Evolutionary conservation across 371 early-diverging fungal genomes (phyloP).

Genomic region (Mortierella sp.): DNA sequence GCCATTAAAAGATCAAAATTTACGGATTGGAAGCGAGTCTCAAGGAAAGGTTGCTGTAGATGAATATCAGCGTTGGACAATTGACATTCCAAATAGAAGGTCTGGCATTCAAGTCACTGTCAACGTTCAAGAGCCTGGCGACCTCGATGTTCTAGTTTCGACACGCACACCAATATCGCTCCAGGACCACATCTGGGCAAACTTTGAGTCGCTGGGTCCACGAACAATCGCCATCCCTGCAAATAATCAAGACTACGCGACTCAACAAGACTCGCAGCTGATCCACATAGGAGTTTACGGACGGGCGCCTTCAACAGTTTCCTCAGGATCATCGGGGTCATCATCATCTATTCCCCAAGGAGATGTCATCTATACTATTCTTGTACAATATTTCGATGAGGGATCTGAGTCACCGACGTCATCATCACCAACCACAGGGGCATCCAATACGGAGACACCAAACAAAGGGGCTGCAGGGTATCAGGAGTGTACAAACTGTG

Average conservation of each 20-base stretch:
- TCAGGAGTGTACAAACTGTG: constrained; percentile 79
- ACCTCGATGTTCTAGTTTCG: constrained; percentile 41
- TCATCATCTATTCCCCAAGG: not conserved
- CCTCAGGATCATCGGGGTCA: constrained; percentile 12
- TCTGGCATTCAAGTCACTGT: constrained; percentile 30
- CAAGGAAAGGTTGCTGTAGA: constrained; percentile 23
- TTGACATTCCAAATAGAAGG: constrained; percentile 29
- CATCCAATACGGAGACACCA: constrained; percentile 15
- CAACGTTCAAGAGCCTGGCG: constrained; percentile 34
- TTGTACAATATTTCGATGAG: constrained; percentile 28
- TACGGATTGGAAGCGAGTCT: constrained; percentile 32
- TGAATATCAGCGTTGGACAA: constrained; percentile 29
- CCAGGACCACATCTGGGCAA: constrained; percentile 49
- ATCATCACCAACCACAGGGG: constrained; percentile 8
- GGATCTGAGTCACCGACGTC: not conserved
- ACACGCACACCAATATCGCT: constrained; percentile 28
- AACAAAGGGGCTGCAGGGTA: constrained; percentile 59
- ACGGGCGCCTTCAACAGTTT: constrained; percentile 5
- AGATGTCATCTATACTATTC: constrained; percentile 17
- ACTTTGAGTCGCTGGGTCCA: constrained; percentile 29
- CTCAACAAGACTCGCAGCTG: constrained; percentile 23
- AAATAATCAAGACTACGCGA: constrained; percentile 34
- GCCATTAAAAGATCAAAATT: constrained; percentile 14
- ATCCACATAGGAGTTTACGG: constrained; percentile 41
- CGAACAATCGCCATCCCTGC: constrained; percentile 28